phyloP scores from a whole-genome alignment of 139 green algal species.

The Chlorella sp. region DNA sequence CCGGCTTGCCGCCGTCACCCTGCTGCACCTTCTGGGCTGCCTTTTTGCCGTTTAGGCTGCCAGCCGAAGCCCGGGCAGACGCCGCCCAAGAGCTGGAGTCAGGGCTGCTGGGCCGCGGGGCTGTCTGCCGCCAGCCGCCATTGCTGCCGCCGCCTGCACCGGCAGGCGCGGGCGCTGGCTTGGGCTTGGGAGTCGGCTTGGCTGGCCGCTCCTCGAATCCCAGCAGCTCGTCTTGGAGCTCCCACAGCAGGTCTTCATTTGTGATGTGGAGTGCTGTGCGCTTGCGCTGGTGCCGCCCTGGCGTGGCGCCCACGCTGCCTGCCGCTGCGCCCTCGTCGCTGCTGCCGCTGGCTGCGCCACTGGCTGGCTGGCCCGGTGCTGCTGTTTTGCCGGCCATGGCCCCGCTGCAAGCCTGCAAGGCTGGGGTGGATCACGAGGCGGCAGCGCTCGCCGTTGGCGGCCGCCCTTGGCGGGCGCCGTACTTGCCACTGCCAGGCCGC shows the following conservation, averaged over 20 bases:
- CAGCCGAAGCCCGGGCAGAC: not conserved
- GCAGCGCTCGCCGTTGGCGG: too few species aligned
- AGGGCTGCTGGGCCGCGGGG: not conserved
- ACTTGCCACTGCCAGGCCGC: too few species aligned
- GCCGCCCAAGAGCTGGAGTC: not conserved
- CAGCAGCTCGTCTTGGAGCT: slow-evolving; percentile 9
- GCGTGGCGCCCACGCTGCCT: not conserved
- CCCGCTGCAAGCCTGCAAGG: too few species aligned
- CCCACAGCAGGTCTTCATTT: slow-evolving; percentile 9
- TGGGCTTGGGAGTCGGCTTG: not conserved
- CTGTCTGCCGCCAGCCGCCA: not conserved
- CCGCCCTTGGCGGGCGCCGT: too few species aligned
- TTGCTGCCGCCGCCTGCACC: not conserved
- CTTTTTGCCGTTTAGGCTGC: not conserved
- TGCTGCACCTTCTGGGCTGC: too few species aligned
- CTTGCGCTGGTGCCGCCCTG: not conserved
- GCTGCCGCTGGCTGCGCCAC: not conserved
- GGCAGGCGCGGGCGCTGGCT: not conserved
- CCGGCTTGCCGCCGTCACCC: too few species aligned
- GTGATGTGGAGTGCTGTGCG: slow-evolving; percentile 5
- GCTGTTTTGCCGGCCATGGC: too few species aligned
- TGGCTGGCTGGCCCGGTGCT: too few species aligned
- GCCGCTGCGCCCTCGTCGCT: not conserved
- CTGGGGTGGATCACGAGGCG: too few species aligned
- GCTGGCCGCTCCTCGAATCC: not conserved